A percentile compares a stretch with the other conserved stretches of the same genome.
Conservation (phyloP, 2,329 filamentous ascomycete species). For the Sarocladium strictum region DNA sequence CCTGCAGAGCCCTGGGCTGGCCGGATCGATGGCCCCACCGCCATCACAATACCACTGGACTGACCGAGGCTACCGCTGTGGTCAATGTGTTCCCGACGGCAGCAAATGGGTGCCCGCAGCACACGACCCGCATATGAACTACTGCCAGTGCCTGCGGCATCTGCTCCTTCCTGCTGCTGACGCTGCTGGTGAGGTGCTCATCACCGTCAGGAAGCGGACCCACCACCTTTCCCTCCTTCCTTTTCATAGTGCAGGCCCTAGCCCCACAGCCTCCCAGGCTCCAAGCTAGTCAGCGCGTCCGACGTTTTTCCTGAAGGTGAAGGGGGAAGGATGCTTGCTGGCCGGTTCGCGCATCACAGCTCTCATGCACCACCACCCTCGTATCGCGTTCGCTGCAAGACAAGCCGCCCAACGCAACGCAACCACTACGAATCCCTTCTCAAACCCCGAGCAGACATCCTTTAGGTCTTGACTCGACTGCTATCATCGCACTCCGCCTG, state of each 20-base stretch:
- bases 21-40: neutral
- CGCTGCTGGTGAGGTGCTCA: neutral
- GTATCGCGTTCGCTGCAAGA: slow-evolving; percentile 4
- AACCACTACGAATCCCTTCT: neutral
- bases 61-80: neutral
- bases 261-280: neutral
- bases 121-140: too few relatives aligned
- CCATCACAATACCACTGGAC: neutral
- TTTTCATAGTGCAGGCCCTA: neutral
- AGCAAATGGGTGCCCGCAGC: too few relatives aligned
- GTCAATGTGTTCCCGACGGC: too few relatives aligned
- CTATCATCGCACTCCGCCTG: neutral
- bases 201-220: neutral
- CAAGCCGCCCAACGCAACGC: slow-evolving; percentile 1
- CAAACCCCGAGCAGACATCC: neutral
- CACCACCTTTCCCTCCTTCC: neutral
- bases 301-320: slow-evolving; percentile 8
- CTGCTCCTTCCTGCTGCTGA: neutral
- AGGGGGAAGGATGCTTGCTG: neutral
- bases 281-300: neutral
- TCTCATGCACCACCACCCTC: slow-evolving; percentile 3
- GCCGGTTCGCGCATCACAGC: neutral
- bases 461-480: neutral
- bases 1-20: neutral
- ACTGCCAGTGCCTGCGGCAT: neutral